phyloP scores from a whole-genome alignment of 2,329 filamentous ascomycete genomes.

The Stagonosporopsis chrysanthemi region DNA sequence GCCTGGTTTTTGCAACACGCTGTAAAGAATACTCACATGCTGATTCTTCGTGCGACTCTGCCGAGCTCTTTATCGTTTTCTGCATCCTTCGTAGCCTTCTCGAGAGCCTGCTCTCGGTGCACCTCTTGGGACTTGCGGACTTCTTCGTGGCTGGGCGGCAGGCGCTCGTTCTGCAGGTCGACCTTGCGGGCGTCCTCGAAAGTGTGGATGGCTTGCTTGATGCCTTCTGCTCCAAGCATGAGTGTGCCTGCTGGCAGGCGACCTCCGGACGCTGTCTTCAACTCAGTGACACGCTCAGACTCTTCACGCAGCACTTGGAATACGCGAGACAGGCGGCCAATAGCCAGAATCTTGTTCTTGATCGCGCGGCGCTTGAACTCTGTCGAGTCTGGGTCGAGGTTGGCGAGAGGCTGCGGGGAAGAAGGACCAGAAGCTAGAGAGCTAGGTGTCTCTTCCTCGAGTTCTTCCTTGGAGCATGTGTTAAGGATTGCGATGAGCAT shows the following conservation, averaged over 20 bases:
- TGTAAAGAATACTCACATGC: constrained; percentile 76
- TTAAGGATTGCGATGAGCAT: constrained; percentile 99
- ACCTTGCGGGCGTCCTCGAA: constrained; percentile 98
- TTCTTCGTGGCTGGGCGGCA: constrained; percentile 92
- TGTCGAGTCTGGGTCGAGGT: constrained; percentile 79
- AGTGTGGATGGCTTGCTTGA: constrained; percentile 96
- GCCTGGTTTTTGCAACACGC: not conserved
- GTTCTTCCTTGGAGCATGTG: constrained; percentile 97
- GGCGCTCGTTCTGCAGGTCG: constrained; percentile 92
- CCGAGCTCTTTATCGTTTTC: constrained; percentile 91
- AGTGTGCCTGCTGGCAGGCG: constrained; percentile 92
- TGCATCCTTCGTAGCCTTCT: constrained; percentile 85
- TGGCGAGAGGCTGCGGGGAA: constrained; percentile 71
- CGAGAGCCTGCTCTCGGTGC: constrained; percentile 80
- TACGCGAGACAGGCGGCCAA: constrained; percentile 92
- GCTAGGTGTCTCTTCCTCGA: constrained; percentile 85
- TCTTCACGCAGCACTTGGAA: constrained; percentile 99
- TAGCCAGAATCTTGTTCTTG: constrained; percentile 99
- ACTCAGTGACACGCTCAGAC: constrained; percentile 93
- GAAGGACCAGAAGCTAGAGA: constrained; percentile 74
- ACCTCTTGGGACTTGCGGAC: constrained; percentile 83
- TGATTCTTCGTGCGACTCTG: constrained; percentile 86
- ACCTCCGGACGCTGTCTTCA: constrained; percentile 95
- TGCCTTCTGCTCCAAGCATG: constrained; percentile 97
- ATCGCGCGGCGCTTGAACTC: constrained; percentile 96